Evolutionary conservation across 116 monocot genomes (phyloP).

Genomic region (Cymodocea nodosa): DNA sequence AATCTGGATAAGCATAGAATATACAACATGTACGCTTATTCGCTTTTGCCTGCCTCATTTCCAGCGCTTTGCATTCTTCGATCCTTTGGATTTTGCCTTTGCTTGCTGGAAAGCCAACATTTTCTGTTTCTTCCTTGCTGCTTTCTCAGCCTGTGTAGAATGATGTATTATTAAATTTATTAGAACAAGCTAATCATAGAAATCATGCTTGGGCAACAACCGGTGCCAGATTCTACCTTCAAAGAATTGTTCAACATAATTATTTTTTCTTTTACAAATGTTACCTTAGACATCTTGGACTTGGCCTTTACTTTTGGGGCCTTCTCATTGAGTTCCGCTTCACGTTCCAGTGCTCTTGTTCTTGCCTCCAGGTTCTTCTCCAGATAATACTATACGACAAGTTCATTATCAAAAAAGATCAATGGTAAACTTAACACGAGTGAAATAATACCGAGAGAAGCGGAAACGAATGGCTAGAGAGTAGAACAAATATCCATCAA

Average conservation of each 20-base stretch:
- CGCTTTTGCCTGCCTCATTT: slow-evolving; percentile 5
- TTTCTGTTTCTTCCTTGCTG: slow-evolving; percentile 90
- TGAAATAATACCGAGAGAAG: too few relatives aligned
- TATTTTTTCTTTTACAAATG: neutral
- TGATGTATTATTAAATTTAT: neutral
- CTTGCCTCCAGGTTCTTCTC: slow-evolving; percentile 96
- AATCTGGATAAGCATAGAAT: too few relatives aligned
- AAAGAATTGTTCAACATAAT: too few relatives aligned
- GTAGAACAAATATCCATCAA: too few relatives aligned
- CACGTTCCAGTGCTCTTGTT: slow-evolving; percentile 63
- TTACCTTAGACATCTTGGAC: slow-evolving; percentile 99
- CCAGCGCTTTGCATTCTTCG: slow-evolving; percentile 93
- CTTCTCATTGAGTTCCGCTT: slow-evolving; percentile 88
- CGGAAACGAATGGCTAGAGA: too few relatives aligned
- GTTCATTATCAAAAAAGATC: neutral
- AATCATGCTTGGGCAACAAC: too few relatives aligned
- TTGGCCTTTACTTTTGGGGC: slow-evolving; percentile 91
- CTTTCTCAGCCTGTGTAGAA: slow-evolving; percentile 69
- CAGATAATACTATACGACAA: slow-evolving; percentile 35
- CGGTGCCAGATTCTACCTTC: too few relatives aligned
- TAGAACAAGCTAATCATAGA: too few relatives aligned
- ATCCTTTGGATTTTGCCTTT: slow-evolving; percentile 74
- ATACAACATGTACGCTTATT: too few relatives aligned
- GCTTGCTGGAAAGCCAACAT: slow-evolving; percentile 80
- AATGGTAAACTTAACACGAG: neutral